Evolutionary conservation across 2,329 filamentous ascomycete species (phyloP).

Genomic region (Fusarium sp.): DNA sequence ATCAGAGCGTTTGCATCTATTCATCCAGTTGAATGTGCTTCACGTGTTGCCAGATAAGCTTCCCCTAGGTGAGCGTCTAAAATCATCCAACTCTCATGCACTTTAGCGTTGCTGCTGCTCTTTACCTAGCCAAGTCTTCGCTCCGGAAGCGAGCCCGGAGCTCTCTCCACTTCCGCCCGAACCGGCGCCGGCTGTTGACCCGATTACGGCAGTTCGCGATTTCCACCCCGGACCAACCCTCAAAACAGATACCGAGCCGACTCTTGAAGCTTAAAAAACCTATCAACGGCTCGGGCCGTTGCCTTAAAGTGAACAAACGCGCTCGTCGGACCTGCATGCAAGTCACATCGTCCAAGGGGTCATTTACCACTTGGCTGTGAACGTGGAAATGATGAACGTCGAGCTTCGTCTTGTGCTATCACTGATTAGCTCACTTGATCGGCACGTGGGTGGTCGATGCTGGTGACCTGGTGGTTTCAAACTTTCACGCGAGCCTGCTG

Average conservation of each 20-base stretch:
- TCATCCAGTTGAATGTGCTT: neutral
- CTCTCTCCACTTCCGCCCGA: slow-evolving; percentile 23
- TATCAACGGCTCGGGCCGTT: slow-evolving; percentile 33
- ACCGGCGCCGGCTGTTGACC: slow-evolving; percentile 25
- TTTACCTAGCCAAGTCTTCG: neutral
- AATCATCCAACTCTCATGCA: neutral
- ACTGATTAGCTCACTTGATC: slow-evolving; percentile 19
- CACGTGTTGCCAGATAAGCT: neutral
- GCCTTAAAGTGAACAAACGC: slow-evolving; percentile 15
- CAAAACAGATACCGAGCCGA: slow-evolving; percentile 23
- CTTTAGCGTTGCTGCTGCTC: no score
- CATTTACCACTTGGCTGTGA: slow-evolving; percentile 24
- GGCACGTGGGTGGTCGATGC: slow-evolving; percentile 39
- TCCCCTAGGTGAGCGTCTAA: neutral
- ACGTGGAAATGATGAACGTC: slow-evolving; percentile 22
- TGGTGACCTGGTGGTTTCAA: slow-evolving; percentile 31
- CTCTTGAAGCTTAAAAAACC: neutral
- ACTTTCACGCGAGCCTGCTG: slow-evolving; percentile 28
- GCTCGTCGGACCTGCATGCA: slow-evolving; percentile 8
- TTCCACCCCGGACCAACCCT: slow-evolving; percentile 1
- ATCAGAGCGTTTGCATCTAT: neutral
- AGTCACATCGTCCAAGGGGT: neutral
- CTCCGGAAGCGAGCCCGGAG: neutral
- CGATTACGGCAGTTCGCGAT: slow-evolving; percentile 30
- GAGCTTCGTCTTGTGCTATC: slow-evolving; percentile 5